A percentile compares a stretch with the other conserved stretches of the same genome.
Evolutionary conservation across 768 basidiomycete genomes (phyloP).

Genomic region (Boletus insuetus): DNA sequence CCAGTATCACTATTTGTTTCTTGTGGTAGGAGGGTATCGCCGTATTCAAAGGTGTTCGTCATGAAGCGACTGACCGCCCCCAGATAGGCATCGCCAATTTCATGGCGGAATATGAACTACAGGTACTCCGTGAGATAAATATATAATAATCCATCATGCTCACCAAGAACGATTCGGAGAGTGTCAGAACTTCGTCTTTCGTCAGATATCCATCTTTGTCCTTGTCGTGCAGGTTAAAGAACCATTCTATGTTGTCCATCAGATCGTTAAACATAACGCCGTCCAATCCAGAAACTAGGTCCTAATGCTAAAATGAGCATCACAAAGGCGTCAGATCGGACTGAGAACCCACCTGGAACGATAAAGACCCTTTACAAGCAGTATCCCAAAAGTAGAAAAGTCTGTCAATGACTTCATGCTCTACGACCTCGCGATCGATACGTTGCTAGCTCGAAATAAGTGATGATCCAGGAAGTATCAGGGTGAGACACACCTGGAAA

Average conservation of each 20-base stretch:
- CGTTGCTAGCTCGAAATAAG: constrained; percentile 57
- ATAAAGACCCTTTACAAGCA: constrained; percentile 75
- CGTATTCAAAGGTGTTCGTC: constrained; percentile 98
- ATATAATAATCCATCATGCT: neutral
- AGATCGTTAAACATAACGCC: constrained; percentile 94
- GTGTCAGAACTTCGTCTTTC: constrained; percentile 93
- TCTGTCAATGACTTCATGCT: constrained; percentile 93
- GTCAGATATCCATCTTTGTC: constrained; percentile 94
- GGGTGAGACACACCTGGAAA: constrained; percentile 59
- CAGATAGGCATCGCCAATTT: constrained; percentile 93
- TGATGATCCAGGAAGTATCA: neutral
- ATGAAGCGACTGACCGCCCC: constrained; percentile 96
- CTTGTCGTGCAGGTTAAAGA: constrained; percentile 94
- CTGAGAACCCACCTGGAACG: constrained; percentile 66
- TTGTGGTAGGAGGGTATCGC: constrained; percentile 80
- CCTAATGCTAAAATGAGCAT: constrained; percentile 44
- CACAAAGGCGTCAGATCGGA: neutral
- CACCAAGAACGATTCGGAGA: constrained; percentile 92
- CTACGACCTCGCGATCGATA: constrained; percentile 84
- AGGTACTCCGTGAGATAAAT: constrained; percentile 2
- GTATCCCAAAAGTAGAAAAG: constrained; percentile 96
- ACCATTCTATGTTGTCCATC: constrained; percentile 99
- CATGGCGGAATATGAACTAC: constrained; percentile 97
- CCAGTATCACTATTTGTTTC: constrained; percentile 32
- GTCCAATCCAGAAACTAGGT: constrained; percentile 84